A percentile compares a stretch with the other conserved stretches of the same genome.
phyloP scores from a whole-genome alignment of 805 yeast species.

The Zygoascus tannicola region DNA sequence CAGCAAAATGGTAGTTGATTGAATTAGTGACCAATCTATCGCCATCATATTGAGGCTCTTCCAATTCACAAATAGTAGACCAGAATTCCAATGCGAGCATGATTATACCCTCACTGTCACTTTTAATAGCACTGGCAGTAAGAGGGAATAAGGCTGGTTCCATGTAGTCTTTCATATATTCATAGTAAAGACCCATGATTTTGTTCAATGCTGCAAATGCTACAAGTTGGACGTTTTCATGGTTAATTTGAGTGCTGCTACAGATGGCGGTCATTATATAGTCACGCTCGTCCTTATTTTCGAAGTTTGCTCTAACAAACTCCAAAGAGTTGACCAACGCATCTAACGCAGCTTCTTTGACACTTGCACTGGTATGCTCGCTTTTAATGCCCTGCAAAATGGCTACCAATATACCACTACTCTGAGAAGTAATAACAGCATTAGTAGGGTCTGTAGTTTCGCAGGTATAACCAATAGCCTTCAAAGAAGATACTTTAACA shows the following conservation, averaged over 20 bases:
- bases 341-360: conserved; percentile 82
- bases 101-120: conserved; percentile 73
- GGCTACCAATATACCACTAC: conserved; percentile 88
- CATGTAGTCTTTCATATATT: conserved; percentile 90
- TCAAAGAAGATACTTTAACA: conserved; percentile 77
- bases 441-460: conserved; percentile 83
- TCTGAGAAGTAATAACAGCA: conserved; percentile 68
- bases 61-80: conserved; percentile 99
- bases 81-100: conserved; percentile 99
- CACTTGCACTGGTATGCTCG: conserved; percentile 62
- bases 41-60: conserved; percentile 49
- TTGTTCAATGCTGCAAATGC: conserved; percentile 93
- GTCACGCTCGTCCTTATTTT: conserved; percentile 88
- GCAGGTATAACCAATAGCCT: conserved; percentile 92
- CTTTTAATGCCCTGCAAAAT: conserved; percentile 94
- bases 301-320: conserved; percentile 81
- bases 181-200: conserved; percentile 83
- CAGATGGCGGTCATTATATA: conserved; percentile 98
- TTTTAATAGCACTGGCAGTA: conserved; percentile 83
- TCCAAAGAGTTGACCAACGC: conserved; percentile 87
- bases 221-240: conserved; percentile 76
- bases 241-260: conserved; percentile 92
- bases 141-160: conserved; percentile 89
- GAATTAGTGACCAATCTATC: conserved; percentile 36
- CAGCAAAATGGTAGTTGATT: conserved; percentile 70